A percentile compares a stretch with the other conserved stretches of the same genome.
phyloP scores from a whole-genome alignment of 164 flowering plant genomes.

The Magnolia changhungtana region DNA sequence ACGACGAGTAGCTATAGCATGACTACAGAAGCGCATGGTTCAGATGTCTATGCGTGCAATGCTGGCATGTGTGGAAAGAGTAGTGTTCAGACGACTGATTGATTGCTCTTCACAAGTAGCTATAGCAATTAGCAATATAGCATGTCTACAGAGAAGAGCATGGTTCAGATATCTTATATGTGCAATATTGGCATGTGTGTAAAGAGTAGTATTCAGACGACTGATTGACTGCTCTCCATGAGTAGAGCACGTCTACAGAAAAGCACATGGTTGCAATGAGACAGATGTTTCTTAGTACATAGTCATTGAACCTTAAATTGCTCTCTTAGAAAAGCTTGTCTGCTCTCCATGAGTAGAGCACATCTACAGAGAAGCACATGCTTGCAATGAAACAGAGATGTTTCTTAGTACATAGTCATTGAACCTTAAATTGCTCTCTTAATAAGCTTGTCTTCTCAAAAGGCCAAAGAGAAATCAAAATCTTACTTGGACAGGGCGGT shows the following conservation, averaged over 20 bases:
- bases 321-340: not conserved
- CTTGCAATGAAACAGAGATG: not conserved
- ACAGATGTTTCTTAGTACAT: not conserved
- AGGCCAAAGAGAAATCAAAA: not conserved
- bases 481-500: constrained; percentile 84
- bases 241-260: too few species aligned
- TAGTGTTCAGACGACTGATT: not conserved
- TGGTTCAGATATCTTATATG: not conserved
- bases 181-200: too few species aligned
- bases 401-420: not conserved
- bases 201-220: too few species aligned
- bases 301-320: not conserved
- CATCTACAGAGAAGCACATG: too few species aligned
- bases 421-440: not conserved
- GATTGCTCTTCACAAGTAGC: not conserved
- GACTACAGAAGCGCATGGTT: not conserved
- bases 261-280: not conserved
- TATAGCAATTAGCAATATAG: too few species aligned
- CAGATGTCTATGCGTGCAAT: too few species aligned
- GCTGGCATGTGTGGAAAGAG: too few species aligned
- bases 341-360: not conserved
- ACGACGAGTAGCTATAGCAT: too few species aligned
- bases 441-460: constrained; percentile 1
- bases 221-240: not conserved
- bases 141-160: not conserved